Base-by-base conservation (phyloP, 2,329 filamentous ascomycete genomes). In the Venturia nashicola region DNA sequence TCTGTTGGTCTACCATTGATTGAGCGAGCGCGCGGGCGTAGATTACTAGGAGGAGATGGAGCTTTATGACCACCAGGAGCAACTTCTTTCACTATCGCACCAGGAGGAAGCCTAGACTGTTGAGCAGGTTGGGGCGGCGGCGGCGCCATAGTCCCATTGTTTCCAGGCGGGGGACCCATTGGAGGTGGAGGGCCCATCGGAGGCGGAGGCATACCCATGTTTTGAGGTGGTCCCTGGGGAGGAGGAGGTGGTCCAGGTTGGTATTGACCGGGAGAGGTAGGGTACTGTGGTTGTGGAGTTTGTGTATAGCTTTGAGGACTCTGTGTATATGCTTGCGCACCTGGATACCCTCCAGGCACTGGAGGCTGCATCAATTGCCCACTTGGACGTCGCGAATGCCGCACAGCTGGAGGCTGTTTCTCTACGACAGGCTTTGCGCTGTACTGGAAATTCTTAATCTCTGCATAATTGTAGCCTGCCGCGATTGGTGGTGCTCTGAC, bases 371-470 rank as follows among this genome's bases (percentile, higher is more conserved):
- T 59, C 73, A 72, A 23, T 66, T 63, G 1, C 68, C 61, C 6
- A 67, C 69, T 8, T 42, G 65, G 64, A 18, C 68, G 65, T 14
- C 40, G 48, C 61, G 51, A 40, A 46, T 63, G 51, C 39, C 32
- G n/a, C 14, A 64, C 59, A 32, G 63, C 43, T 32, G 60, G 63
- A 20, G 59, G 63, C 40, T 64, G 48, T 14, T 11, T 39, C 40
- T 42, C 11, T 42, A 63, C 65, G 32, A 76, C 70, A 18, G 75
- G 76, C 65, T 74, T 75, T 40, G 76, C 68, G n/a, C 71, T 78
- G 68, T 77, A 79, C 9, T 72, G 77, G 64, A 79, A 72, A 42
- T 74, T 74, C 2, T 77, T 75, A 23, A 73, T 65, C 23, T 70
- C 70, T 14, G 77, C 75, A 69, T 80, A 80, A 66, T 77, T 73